These are phyloP conservation scores for Fusarium pseudoanthophilum DNA, from an alignment of 2,329 filamentous ascomycete species.

Conservation along the genomic window DNA sequence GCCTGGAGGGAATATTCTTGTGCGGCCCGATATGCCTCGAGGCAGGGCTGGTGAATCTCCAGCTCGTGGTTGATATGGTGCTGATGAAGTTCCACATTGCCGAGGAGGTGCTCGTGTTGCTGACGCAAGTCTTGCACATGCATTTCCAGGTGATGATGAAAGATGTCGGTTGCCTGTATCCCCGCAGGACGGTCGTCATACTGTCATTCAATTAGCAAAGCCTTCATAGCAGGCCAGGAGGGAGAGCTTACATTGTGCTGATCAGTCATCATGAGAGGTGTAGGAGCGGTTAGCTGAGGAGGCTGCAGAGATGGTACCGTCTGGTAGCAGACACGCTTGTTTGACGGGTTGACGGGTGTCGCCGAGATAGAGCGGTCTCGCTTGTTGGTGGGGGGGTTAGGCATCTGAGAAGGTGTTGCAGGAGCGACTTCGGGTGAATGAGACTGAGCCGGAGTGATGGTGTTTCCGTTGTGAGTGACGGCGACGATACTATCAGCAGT, in stretches of 20 bases:
- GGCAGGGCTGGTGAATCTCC: background rate
- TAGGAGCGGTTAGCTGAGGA: background rate
- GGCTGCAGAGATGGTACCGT: background rate
- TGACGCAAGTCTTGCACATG: background rate
- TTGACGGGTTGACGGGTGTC: background rate
- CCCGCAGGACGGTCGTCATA: background rate
- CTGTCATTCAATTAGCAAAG: background rate
- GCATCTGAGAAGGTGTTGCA: background rate
- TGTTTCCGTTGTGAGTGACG: background rate
- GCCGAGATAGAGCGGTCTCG: background rate
- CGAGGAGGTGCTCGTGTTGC: background rate
- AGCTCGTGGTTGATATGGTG: background rate
- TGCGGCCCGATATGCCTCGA: background rate
- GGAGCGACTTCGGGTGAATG: background rate
- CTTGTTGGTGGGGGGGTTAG: background rate
- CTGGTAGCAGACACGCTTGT: background rate
- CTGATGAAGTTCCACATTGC: background rate
- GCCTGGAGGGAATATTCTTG: background rate
- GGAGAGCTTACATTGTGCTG: background rate
- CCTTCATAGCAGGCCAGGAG: fast-evolving
- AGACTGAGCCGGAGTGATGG: background rate
- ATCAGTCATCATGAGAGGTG: background rate
- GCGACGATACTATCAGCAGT: background rate
- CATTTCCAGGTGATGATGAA: background rate
- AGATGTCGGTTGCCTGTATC: background rate